Base-by-base conservation (phyloP, 1,284 basidiomycete species). In the Moesziomyces sp. region DNA sequence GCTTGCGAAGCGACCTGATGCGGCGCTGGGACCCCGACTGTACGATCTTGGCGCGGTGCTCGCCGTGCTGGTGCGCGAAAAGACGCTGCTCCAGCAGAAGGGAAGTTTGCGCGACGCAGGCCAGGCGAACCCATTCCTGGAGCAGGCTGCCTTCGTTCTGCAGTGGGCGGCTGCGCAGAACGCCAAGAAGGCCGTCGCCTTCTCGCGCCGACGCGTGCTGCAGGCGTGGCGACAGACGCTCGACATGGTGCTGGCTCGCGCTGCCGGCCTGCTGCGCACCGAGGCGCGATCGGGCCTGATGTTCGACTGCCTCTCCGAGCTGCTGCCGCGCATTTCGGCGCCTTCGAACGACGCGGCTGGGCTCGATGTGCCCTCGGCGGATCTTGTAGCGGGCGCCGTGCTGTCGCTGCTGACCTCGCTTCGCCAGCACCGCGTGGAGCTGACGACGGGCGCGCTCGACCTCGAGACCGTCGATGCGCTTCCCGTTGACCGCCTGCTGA, bases 351-450 rank as follows among this genome's bases (percentile, higher is more conserved):
- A 80, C 34, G 72, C 57, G 19, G 77, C 78, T 23, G 58, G 56
- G 28, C 43, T 54, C 26, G 88, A 91, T 42, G 89, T 91, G 51
- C 87, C 89, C 1, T 92, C 93, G 0, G 88, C 91, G 3, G 88
- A 94, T 35, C 86, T 96, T 7, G 87, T 97, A 3, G 91, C 92
- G 1, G 93, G 96, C 78, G 89, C 90, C 0, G 88, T 92, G 4
- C 84, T 98, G 21, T 91, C 92, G 0, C 88, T 90, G 6, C 90
- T 96, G 65, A 93, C 93, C 5, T 93, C 93, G 77, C 85, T 98
- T 26, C 69, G 77, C 53, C 71, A 74, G 43, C 68, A 80, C 38
- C 71, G 76, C 14, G 55, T 58, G 21, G 73, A 75, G 54, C 48
- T 75, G 50, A 68, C 67, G 10, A 56, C 68, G 4, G 65, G 69